A percentile compares a stretch with the other conserved stretches of the same genome.
These are phyloP conservation scores for Phytomonas sp. DNA, from an alignment of 208 protist species.

Conservation along the genomic window DNA sequence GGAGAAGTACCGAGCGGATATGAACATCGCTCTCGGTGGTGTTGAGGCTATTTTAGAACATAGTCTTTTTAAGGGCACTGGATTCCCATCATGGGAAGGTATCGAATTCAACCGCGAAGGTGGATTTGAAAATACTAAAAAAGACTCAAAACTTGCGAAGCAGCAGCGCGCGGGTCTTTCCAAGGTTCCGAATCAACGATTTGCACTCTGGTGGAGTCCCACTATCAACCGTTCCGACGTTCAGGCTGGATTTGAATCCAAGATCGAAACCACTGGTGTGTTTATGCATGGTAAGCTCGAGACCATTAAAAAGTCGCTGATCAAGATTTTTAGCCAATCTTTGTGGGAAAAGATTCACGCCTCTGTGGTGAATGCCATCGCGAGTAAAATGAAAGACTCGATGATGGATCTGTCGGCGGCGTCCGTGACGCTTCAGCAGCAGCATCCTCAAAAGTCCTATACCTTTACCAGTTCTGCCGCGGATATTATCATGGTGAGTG, in stretches of 20 bases:
- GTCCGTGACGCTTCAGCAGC: conserved; percentile 97
- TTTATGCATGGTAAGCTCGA: conserved; percentile 99
- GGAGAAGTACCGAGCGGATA: conserved; percentile 99
- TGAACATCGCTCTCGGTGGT: conserved; percentile 99
- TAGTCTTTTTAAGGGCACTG: conserved; percentile 99
- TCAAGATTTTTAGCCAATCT: conserved; percentile 99
- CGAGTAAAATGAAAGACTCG: conserved; percentile 96
- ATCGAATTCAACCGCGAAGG: conserved; percentile 99
- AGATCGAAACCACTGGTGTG: conserved; percentile 99
- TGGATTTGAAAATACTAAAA: conserved; percentile 99
- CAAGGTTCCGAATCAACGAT: conserved; percentile 99
- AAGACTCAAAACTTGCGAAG: conserved; percentile 99
- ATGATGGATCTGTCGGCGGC: conserved; percentile 99
- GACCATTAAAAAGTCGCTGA: conserved; percentile 99
- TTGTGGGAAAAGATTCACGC: conserved; percentile 99
- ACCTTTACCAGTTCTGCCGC: conserved; percentile 91
- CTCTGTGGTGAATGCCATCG: conserved; percentile 97
- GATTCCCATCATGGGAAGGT: conserved; percentile 99
- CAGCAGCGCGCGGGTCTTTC: conserved; percentile 99
- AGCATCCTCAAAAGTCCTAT: conserved; percentile 89
- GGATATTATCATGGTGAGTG: conserved; percentile 95
- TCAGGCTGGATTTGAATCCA: conserved; percentile 99
- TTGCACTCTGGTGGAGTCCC: conserved; percentile 99
- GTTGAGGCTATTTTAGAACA: conserved; percentile 99
- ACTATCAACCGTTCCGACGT: conserved; percentile 99